Base-by-base conservation (phyloP, 345 rosid species). In the Gossypium australe region DNA sequence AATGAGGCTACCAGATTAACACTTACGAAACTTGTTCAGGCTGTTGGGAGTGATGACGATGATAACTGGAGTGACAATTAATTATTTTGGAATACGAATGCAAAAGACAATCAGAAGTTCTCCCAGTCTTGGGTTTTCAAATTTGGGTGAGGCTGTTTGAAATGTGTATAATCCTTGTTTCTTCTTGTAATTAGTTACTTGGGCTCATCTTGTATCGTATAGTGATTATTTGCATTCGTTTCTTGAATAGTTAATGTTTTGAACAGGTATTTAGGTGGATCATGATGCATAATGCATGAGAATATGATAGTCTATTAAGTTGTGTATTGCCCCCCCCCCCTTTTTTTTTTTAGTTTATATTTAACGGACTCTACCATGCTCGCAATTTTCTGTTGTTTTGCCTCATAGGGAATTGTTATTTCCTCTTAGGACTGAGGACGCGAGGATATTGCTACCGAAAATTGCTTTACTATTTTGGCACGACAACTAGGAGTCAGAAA, bases 11-110 rank as follows among this genome's bases (percentile, higher is more conserved):
- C 53, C 20, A 61, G 49, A 58, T 71, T 74, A 20, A 77, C 58
- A 27, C 34, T 34, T 44, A 53, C 8, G 22, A 47, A 76, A 52
- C 60, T 80, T 83, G 44, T 71, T 66, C 88, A 94, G 98, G 98
- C 81, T 44, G 97, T 91, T 59, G 98, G 82, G 29, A 91, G 91
- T 75, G 89, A 88, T 45, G 92, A 88, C 25, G 92, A 89, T n/a
- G 95, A 87, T 81, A 81, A 80, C 58, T 94, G 98, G 97, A 94
- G 98, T 16, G 92, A 88, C 78, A 60, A 80, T 41, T 88, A 77
- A 85, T 57, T 7, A 13, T 53, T 24, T 18, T 62, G 16, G 62
- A 63, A 66, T 7, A 70, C 2, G n/a, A 11, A 55, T 43, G 73
- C 45, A 24, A 2, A 0, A 38, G 59, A 45, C 51, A 14, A 1